Base-by-base conservation (phyloP, 345 rosid genomes). In the Pistacia atlantica region DNA sequence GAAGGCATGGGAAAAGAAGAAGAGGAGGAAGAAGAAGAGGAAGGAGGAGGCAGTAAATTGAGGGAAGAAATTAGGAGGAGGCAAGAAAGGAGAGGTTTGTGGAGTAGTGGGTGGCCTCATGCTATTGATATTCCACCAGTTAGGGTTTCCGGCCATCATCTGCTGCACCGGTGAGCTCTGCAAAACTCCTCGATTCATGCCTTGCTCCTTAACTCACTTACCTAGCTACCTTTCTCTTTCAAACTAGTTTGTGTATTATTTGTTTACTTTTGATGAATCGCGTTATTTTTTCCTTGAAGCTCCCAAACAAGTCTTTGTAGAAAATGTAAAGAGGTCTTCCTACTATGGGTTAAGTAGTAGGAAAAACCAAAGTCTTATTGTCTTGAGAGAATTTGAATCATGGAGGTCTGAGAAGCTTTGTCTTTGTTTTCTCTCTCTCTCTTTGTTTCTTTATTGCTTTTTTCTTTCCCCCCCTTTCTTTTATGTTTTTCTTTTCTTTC, bases 61-160 rank as follows among this genome's bases (percentile, higher is more conserved):
- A 78, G 89, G 86, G 81, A 83, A 79, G 67, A 76, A 80, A 79
- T 33, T 72, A 6, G 88, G 65, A 72, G 84, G 76, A 69, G 81
- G 79, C 22, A 80, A 65, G 81, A 82, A 81, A 31, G 86, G 79
- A 71, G 84, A 73, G 62, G 81, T 3, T 14, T 87, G 92, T 68
- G 79, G 86, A 69, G 77, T 58, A 72, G 77, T 58, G 22, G 94
- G 92, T 61, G 94, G 92, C 77, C 90, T 85, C 90, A 75, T 85
- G 61, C 78, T 87, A 83, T 84, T 90, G 77, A 84, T 89, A 83
- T 80, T 90, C 95, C 97, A 92, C 94, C 88, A 89, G 75, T 83
- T 94, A 87, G 93, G 93, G 94, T 88, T 94, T 78, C 93, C 95
- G 78, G 93, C 82, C 89, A 89, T 88, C 86, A 93, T 78, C 87